Evolutionary conservation across 768 basidiomycete species (phyloP), one percentile per base, ranked within the genome.

Genomic region (Boletus bicolor): DNA sequence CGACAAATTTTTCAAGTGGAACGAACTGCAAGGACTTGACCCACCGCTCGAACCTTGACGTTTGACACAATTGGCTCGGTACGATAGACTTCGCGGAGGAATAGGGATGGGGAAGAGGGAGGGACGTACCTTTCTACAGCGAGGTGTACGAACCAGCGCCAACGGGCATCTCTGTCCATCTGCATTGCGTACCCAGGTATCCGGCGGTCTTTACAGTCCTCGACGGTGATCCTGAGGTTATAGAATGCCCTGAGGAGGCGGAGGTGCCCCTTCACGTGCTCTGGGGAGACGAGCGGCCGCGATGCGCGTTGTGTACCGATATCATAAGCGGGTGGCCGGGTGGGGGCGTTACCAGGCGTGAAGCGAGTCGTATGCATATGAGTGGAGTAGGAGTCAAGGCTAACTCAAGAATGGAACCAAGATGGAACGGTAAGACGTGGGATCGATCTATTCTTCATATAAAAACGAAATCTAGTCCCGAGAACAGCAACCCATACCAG

Each of bases 141-240:
- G 11, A 76, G 59, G 26, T 66, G 58, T 30, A 77, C 63, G 57
- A 76, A 76, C 76, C 76, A 76, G 1, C 62, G 60, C 75, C 75
- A 76, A 44, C 75, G 67, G 28, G 61, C 51, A 0, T 64, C 64
- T 17, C 50, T 62, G 11, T 67, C 62, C 62, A 76, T 64, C 30
- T 44, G 57, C 44, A 26, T 44, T 8, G 64, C 69, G 5, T 59
- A 60, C 9, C 21, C 44, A 9, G 74, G 74, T 44, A 75, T 59
- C 11, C 66, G 49, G 21, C 46, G 45, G 41, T 72, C 71, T 28
- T 59, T 63, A 21, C 66, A 51, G 8, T 66, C 66, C 35, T 76
- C 68, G 14, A 75, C 64, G 12, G 44, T 59, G 7, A 55, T 58
- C 44, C 62, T 55, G 52, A 75, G 66, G 15, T 67, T 60, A 37